A percentile compares a stretch with the other conserved stretches of the same genome.
Conservation (phyloP, 176 grass and related monocot species). For the Saccharum officinarum region DNA sequence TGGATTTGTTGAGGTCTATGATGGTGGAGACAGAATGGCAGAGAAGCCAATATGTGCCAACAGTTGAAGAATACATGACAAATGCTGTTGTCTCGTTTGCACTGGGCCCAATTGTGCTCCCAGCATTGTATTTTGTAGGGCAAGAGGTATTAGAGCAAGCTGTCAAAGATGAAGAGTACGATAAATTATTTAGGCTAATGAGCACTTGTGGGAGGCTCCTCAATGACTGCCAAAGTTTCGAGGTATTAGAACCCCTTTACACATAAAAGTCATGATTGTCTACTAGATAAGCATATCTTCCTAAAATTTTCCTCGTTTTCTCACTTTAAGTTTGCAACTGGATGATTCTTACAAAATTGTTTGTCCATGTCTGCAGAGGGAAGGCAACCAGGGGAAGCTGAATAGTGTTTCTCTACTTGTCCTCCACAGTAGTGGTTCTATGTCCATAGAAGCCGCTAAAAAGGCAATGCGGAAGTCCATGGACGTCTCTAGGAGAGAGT, state of each 20-base stretch:
- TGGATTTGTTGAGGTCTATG: slow-evolving; percentile 60
- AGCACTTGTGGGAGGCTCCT: slow-evolving; percentile 66
- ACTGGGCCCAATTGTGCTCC: slow-evolving; percentile 65
- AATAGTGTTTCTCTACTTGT: slow-evolving; percentile 50
- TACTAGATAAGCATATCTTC: neutral
- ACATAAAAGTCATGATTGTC: neutral
- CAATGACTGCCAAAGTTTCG: slow-evolving; percentile 55
- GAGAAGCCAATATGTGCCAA: slow-evolving; percentile 48
- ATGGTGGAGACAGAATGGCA: slow-evolving; percentile 68
- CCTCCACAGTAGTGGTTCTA: slow-evolving; percentile 34
- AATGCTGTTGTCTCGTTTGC: slow-evolving; percentile 67
- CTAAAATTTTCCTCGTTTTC: neutral
- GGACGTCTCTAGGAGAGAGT: slow-evolving; percentile 36
- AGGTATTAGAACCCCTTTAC: slow-evolving; percentile 35
- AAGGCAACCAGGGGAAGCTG: slow-evolving; percentile 62
- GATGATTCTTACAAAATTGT: neutral
- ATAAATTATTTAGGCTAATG: slow-evolving; percentile 48
- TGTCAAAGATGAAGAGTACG: slow-evolving; percentile 44
- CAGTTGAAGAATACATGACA: slow-evolving; percentile 57
- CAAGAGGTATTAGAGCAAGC: slow-evolving; percentile 37
- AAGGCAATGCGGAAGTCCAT: slow-evolving; percentile 27
- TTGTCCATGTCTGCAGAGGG: slow-evolving; percentile 43
- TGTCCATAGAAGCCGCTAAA: slow-evolving; percentile 46
- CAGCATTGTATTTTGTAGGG: slow-evolving; percentile 69
- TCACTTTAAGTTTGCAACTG: neutral